Percentiles rank a stretch among this genome's conserved stretches.
Conservation (phyloP, 1,284 basidiomycete species). For the Microbotryum saponariae region DNA sequence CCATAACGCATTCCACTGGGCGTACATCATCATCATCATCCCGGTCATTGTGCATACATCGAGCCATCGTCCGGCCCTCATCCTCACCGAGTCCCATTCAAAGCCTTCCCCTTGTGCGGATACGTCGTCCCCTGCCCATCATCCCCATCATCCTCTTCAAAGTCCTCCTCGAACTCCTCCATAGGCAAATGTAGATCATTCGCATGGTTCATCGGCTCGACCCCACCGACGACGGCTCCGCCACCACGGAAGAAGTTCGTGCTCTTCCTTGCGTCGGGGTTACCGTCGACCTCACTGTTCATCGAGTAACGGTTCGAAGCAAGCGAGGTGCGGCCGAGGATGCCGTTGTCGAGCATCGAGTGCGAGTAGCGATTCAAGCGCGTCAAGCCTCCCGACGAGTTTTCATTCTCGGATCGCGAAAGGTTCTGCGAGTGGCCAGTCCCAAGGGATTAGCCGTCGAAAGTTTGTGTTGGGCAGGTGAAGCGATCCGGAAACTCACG, state of each 20-base stretch:
- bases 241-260: constrained; percentile 14
- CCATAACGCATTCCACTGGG: no score
- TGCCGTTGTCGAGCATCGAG: constrained; percentile 16
- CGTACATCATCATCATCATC: no score
- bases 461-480: not conserved
- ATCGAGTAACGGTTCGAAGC: constrained; percentile 14
- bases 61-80: no score
- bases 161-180: constrained; percentile 12
- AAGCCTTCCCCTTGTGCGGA: not conserved
- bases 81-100: no score
- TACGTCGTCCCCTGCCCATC: not conserved
- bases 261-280: constrained; percentile 1
- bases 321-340: not conserved
- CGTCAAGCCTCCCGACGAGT: not conserved
- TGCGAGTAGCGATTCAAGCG: constrained; percentile 1
- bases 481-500: not conserved
- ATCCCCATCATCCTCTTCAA: not conserved
- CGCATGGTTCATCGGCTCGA: constrained; percentile 14
- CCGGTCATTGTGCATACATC: no score
- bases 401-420: constrained; percentile 26
- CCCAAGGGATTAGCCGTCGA: no score
- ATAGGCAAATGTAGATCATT: no score
- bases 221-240: constrained; percentile 12
- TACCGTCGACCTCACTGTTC: constrained; percentile 5
- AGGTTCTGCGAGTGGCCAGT: constrained; percentile 12